These are phyloP conservation scores for Termitomyces sp. DNA, from an alignment of 768 basidiomycete species.

Conservation along the genomic window DNA sequence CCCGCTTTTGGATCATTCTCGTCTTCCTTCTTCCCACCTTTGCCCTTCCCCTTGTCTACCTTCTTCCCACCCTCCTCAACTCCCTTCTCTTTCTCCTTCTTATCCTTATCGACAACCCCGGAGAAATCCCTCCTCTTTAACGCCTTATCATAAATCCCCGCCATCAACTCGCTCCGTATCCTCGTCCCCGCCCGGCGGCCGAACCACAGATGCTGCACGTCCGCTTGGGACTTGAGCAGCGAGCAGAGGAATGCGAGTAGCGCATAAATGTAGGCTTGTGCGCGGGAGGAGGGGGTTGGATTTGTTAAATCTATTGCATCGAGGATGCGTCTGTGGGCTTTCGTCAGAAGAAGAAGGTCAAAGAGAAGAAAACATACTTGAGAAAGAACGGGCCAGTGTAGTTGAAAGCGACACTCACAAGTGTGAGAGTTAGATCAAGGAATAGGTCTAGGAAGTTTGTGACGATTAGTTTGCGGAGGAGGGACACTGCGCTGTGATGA, in stretches of 20 bases:
- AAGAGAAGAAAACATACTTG: conserved; percentile 27
- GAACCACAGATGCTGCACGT: conserved; percentile 75
- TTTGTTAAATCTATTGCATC: conserved; percentile 41
- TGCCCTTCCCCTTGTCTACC: not conserved
- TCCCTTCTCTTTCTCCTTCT: conserved; percentile 26
- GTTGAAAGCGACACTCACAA: conserved; percentile 66
- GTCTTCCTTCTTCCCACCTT: conserved; percentile 21
- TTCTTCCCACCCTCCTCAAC: conserved; percentile 26
- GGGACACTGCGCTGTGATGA: conserved; percentile 18
- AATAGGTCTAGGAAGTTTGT: conserved; percentile 43
- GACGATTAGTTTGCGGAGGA: conserved; percentile 35
- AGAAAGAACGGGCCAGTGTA: conserved; percentile 85
- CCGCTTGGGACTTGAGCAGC: conserved; percentile 55
- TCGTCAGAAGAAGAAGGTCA: not conserved
- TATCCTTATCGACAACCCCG: conserved; percentile 56
- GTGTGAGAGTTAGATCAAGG: conserved; percentile 63
- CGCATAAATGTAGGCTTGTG: conserved; percentile 64
- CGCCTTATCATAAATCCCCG: conserved; percentile 84
- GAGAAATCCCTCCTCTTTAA: conserved; percentile 80
- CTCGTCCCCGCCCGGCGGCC: conserved; percentile 71
- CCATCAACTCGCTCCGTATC: conserved; percentile 76
- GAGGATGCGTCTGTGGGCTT: conserved; percentile 41
- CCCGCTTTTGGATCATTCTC: conserved; percentile 61
- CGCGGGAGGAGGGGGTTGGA: conserved; percentile 27
- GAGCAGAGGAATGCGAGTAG: conserved; percentile 65